A percentile compares a stretch with the other conserved stretches of the same genome.
These are phyloP conservation scores for Paraphaeosphaeria minitans DNA, from an alignment of 2,329 filamentous ascomycete genomes.

Conservation along the genomic window DNA sequence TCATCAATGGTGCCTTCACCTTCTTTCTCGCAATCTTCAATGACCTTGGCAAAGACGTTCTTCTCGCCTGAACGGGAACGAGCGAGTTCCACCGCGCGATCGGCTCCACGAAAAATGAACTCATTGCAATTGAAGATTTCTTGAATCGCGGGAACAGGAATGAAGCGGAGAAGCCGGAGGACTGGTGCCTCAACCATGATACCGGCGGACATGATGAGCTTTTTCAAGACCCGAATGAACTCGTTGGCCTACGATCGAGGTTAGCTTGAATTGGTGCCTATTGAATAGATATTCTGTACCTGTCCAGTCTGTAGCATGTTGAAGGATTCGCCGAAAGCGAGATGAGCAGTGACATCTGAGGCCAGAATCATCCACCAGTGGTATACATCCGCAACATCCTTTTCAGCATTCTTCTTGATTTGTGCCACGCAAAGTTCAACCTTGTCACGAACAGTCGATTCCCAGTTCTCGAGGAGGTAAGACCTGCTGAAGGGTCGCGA, in stretches of 20 bases:
- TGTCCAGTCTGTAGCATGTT: constrained; percentile 45
- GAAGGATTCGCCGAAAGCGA: constrained; percentile 50
- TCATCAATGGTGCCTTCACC: constrained; percentile 29
- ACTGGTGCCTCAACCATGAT: constrained; percentile 46
- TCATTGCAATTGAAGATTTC: constrained; percentile 45
- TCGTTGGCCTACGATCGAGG: constrained; percentile 32
- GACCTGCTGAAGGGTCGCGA: constrained; percentile 44
- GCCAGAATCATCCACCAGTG: constrained; percentile 50
- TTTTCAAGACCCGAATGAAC: constrained; percentile 45
- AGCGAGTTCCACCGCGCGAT: constrained; percentile 38
- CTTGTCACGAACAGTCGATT: constrained; percentile 40
- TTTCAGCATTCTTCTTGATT: constrained; percentile 31
- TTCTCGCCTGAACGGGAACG: constrained; percentile 34
- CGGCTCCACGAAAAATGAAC: constrained; percentile 36
- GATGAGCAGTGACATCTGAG: constrained; percentile 45
- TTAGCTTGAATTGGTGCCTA: neutral
- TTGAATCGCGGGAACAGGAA: constrained; percentile 36
- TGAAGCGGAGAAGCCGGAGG: constrained; percentile 38
- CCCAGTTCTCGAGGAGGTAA: constrained; percentile 45
- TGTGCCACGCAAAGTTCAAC: constrained; percentile 38
- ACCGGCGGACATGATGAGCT: constrained; percentile 41
- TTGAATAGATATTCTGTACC: constrained; percentile 18
- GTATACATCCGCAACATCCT: constrained; percentile 40
- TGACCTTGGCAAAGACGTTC: constrained; percentile 38
- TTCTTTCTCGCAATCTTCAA: constrained; percentile 28